Evolutionary conservation across 2,329 filamentous ascomycete species (phyloP).

Genomic region (Fusarium nodosum): DNA sequence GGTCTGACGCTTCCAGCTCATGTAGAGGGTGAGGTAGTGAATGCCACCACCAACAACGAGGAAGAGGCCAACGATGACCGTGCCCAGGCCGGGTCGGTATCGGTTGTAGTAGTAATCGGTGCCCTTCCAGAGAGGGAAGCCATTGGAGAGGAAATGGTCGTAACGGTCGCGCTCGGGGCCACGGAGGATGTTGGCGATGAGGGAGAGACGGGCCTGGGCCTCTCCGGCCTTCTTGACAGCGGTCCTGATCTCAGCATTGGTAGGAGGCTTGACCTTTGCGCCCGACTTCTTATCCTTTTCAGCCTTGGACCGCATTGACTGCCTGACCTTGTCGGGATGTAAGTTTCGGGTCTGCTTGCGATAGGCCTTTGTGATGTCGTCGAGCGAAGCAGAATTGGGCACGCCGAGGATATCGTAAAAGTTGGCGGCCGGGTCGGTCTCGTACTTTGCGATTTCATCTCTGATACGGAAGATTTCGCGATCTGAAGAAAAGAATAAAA

Average conservation of each 20-base stretch:
- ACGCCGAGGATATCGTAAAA: conserved; percentile 97
- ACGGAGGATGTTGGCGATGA: conserved; percentile 88
- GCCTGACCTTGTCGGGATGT: conserved; percentile 96
- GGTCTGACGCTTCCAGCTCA: conserved; percentile 89
- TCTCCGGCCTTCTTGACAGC: conserved; percentile 86
- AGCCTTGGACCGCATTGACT: conserved; percentile 80
- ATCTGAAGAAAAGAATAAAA: conserved; percentile 67
- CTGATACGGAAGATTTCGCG: conserved; percentile 97
- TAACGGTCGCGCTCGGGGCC: conserved; percentile 87
- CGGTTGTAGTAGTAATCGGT: conserved; percentile 98
- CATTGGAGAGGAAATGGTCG: conserved; percentile 92
- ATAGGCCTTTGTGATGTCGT: conserved; percentile 95
- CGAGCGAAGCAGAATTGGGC: conserved; percentile 77
- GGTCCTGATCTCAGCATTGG: conserved; percentile 79
- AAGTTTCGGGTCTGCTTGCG: conserved; percentile 85
- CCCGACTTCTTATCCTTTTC: conserved; percentile 68
- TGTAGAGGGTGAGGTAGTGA: conserved; percentile 87
- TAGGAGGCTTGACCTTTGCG: conserved; percentile 77
- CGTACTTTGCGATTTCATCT: conserved; percentile 87
- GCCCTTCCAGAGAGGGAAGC: conserved; percentile 96
- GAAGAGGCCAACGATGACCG: conserved; percentile 85
- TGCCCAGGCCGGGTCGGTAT: conserved; percentile 90
- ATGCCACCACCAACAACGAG: conserved; percentile 84
- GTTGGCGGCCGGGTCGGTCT: conserved; percentile 79
- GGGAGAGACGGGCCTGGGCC: conserved; percentile 84